Evolutionary conservation across 192 early-diverging fungal species (phyloP), one percentile per base, ranked within the genome.

Genomic region (Mortierella alpina): DNA sequence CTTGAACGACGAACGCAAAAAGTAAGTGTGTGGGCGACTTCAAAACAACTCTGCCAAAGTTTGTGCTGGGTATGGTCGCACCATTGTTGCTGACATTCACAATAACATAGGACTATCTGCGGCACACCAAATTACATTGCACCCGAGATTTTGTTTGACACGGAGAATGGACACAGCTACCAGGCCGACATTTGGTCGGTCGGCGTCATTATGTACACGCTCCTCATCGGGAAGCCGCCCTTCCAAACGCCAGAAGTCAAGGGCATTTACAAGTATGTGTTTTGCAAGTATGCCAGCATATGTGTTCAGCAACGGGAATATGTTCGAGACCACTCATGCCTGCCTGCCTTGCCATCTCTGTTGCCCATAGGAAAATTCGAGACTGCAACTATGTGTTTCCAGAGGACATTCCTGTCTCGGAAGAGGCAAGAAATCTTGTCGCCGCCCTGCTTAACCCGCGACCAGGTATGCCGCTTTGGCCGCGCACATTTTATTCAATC

Each of bases 121-220:
- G 98, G 98, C 13, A 99, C 98, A 9, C 98, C 97, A 4, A 98
- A 98, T 67, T 99, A 98, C 75, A 93, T 99, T 72, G 98, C 98
- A 2, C 98, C 98, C 0, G 98, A 99, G 77, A 91, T 99, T 23
- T 84, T 98, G 31, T 93, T 93, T 75, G 92, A 91, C 64, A 83
- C 85, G 41, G 82, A 86, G 66, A 84, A 89, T 1, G 96, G 97
- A 9, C 97, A 99, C 79, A 94, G 94, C 59, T 96, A 91, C 72
- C 94, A 96, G 75, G 98, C 93, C 11, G 98, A 99, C 64, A 91
- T 97, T 73, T 99, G 98, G 98, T 93, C 94, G 5, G 68, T 96
- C 5, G 97, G 96, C 44, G 89, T 98, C 4, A 86, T 99, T 41
- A 92, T 97, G 91, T 97, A 95, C 82, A 96, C 96, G 18, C 85